Conservation (phyloP, 768 basidiomycete species). For the Hypholoma sublateritium region DNA sequence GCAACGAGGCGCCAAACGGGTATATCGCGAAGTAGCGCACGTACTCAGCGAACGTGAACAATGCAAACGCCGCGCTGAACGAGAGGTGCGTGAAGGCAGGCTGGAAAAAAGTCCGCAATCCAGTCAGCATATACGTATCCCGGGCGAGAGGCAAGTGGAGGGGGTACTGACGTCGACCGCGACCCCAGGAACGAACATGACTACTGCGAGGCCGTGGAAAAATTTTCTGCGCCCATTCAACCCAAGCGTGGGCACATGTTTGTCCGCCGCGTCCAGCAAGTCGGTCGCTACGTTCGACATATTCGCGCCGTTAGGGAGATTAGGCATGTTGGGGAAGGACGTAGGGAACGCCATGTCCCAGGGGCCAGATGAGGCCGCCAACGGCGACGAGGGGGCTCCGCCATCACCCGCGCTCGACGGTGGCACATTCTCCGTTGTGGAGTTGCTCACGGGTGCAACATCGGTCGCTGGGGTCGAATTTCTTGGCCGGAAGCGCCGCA, state of each 20-base stretch:
- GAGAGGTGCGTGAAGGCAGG: constrained; percentile 95
- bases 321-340: constrained; percentile 52
- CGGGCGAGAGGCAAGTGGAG: constrained; percentile 4
- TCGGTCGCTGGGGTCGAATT: constrained; percentile 22
- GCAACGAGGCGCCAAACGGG: constrained; percentile 90
- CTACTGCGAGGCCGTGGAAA: constrained; percentile 93
- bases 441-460: not conserved
- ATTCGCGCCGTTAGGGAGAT: constrained; percentile 41
- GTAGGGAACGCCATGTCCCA: constrained; percentile 45
- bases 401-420: not conserved
- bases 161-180: constrained; percentile 76
- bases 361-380: constrained; percentile 20
- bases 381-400: not conserved
- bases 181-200: constrained; percentile 96
- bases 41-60: constrained; percentile 97
- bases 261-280: constrained; percentile 83
- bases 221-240: constrained; percentile 94
- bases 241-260: constrained; percentile 84
- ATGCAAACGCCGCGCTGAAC: constrained; percentile 91
- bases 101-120: constrained; percentile 38
- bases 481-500: constrained; percentile 63
- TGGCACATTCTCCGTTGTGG: constrained; percentile 2
- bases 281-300: constrained; percentile 60
- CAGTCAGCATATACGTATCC: constrained; percentile 13
- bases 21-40: constrained; percentile 98